Evolutionary conservation across 176 grass and related monocot species (phyloP).

Genomic region (Eragrostis nindensis): DNA sequence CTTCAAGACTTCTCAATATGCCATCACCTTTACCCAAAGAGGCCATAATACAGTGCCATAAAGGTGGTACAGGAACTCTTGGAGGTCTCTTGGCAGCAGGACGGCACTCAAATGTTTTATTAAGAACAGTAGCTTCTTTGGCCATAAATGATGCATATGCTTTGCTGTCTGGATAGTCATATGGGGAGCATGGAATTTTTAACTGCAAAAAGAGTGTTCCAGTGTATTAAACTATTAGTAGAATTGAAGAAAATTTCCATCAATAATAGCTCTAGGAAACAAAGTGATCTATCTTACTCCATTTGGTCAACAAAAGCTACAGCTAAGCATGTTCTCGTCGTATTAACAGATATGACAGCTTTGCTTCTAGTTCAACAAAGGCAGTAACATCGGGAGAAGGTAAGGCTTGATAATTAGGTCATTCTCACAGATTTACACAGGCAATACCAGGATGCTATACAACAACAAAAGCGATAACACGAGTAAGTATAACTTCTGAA

Average conservation of each 20-base stretch:
- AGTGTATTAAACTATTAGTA: slow-evolving; percentile 1
- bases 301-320: neutral
- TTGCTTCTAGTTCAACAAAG: neutral
- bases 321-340: neutral
- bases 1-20: slow-evolving; percentile 34
- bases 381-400: neutral
- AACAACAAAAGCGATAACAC: slow-evolving; percentile 20
- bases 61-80: slow-evolving; percentile 59
- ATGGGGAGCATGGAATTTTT: slow-evolving; percentile 75
- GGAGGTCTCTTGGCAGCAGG: slow-evolving; percentile 64
- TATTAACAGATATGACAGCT: neutral
- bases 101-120: slow-evolving; percentile 49
- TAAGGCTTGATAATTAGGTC: neutral
- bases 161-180: slow-evolving; percentile 89
- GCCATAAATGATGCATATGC: slow-evolving; percentile 61
- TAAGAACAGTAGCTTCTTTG: slow-evolving; percentile 51
- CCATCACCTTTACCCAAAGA: slow-evolving; percentile 40
- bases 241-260: slow-evolving; percentile 23
- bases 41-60: slow-evolving; percentile 62
- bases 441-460: neutral
- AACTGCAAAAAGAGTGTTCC: slow-evolving; percentile 48
- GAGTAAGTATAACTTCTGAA: slow-evolving; percentile 4
- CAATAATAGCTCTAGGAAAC: neutral
- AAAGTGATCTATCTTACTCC: slow-evolving; percentile 8
- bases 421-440: neutral